Base-by-base conservation (phyloP, 306 rosid species). In the Ziziphus jujuba region DNA sequence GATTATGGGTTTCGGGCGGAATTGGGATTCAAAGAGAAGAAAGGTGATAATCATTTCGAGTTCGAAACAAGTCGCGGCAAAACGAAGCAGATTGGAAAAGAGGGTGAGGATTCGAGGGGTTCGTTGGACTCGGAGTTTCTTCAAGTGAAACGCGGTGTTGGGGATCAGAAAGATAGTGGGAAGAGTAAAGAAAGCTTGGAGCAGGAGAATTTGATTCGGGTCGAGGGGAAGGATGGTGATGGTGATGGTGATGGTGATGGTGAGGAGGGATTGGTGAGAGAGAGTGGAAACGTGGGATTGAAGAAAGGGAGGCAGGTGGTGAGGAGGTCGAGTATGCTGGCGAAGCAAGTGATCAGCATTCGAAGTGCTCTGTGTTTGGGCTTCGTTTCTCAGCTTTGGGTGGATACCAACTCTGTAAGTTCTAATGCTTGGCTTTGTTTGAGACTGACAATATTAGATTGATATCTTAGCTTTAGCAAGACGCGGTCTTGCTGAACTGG, bases 341-440 rank as follows among this genome's bases (percentile, higher is more conserved):
- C 97, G 1, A 93, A 93, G 75, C 98, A 90, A 59, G 96, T 93
- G 13, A 81, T 93, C 69, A 86, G 95, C 63, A 75, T 85, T 62
- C 75, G 79, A 34, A 82, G 74, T 80, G 98, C 99, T 55, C 84
- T 86, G 51, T 82, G 90, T 66, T 80, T 90, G 85, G 99, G 99
- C 21, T 92, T 90, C 17, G 80, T 90, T 59, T 83, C 99, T 19
- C 92, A 93, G 96, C 96, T 93, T 73, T 93, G 97, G 99, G 95
- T 93, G 31, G 91, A 93, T 65, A 77, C 90, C 0, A 72, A 72
- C 17, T 66, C 92, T 62, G 99, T 93, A 81, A 92, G 69, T 76
- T n/a, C n/a, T 59, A 0, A 12, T 9, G 33, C 45, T 21, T 13
- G 1, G 1, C 12, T 20, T 38, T 59, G 3, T 50, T 0, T 21